Evolutionary conservation across 371 early-diverging fungal species (phyloP).

Genomic region (Mortierella sp.): DNA sequence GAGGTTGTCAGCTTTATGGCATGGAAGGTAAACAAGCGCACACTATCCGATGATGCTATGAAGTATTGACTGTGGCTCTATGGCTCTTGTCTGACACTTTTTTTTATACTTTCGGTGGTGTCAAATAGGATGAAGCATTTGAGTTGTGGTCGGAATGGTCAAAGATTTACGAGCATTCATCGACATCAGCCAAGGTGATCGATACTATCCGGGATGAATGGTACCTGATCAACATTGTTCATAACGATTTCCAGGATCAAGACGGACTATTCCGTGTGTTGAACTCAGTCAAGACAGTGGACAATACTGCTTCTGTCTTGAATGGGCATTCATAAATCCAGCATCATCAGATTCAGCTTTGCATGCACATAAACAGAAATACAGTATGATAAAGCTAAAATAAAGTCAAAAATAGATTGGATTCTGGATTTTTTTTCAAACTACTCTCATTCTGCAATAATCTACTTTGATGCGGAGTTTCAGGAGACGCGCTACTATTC

Average conservation of each 20-base stretch:
- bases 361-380: neutral
- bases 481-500: no score
- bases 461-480: no score
- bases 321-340: conserved; percentile 16
- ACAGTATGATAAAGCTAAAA: neutral
- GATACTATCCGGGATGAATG: conserved; percentile 80
- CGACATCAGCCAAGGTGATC: conserved; percentile 73
- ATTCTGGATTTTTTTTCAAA: no score
- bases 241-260: conserved; percentile 90
- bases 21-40: conserved; percentile 86
- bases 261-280: conserved; percentile 83
- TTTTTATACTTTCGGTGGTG: neutral
- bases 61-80: neutral
- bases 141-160: conserved; percentile 96
- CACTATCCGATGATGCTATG: neutral
- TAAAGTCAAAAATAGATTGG: neutral
- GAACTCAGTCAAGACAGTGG: conserved; percentile 41
- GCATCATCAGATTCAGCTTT: neutral
- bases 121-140: conserved; percentile 91
- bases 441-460: no score
- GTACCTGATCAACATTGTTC: conserved; percentile 95
- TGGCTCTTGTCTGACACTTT: neutral
- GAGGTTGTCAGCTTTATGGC: conserved; percentile 94
- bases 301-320: conserved; percentile 5
- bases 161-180: conserved; percentile 75